These are phyloP conservation scores for Komagataella kurtzmanii DNA, from an alignment of 805 yeast species.

Conservation along the genomic window DNA sequence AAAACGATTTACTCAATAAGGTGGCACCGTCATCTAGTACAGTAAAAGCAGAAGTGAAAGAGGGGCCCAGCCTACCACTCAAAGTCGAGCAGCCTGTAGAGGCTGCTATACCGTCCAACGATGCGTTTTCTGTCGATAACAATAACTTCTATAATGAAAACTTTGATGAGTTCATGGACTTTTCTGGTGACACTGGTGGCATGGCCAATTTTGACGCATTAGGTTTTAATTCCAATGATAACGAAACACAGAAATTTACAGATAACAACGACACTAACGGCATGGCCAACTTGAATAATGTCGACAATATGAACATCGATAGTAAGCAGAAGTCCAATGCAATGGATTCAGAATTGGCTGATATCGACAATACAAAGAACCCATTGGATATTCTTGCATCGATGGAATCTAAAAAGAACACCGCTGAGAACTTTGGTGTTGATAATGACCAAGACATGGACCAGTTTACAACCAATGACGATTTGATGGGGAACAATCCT, in stretches of 20 bases:
- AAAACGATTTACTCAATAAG: constrained; percentile 14
- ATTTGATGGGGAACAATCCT: not conserved
- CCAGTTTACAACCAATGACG: not conserved
- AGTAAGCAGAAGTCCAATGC: not conserved
- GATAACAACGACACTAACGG: not conserved
- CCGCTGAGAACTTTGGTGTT: not conserved
- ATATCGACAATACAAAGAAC: not conserved
- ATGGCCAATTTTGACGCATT: not conserved
- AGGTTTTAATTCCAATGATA: constrained; percentile 9
- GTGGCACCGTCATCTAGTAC: constrained; percentile 4
- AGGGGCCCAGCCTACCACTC: constrained; percentile 1
- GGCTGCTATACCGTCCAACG: not conserved
- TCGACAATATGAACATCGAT: not conserved
- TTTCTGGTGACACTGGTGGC: not conserved
- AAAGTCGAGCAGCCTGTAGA: not conserved
- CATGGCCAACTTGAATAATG: not conserved
- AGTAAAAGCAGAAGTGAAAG: constrained; percentile 3
- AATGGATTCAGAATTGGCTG: not conserved
- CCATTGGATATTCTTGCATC: constrained; percentile 1
- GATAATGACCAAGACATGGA: not conserved
- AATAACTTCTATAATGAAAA: not conserved
- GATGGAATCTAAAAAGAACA: not conserved
- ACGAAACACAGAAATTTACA: not conserved
- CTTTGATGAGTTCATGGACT: constrained; percentile 1
- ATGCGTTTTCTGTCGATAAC: not conserved